These are phyloP conservation scores for Pythium sukuiense DNA, from an alignment of 352 stramenopile genomes.

Conservation along the genomic window DNA sequence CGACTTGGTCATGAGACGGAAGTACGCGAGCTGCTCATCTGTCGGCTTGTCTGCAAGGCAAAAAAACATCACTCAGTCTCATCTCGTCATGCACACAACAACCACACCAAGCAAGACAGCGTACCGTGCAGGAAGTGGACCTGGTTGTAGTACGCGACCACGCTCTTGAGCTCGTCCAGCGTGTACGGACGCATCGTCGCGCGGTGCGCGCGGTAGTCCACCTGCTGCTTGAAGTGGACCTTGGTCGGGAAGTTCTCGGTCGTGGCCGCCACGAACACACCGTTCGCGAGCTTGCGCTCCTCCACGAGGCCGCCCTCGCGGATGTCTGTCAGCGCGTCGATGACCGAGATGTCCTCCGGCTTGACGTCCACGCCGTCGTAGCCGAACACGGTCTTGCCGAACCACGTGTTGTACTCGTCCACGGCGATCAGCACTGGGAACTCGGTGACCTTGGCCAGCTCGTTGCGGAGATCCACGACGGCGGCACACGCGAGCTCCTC, in stretches of 20 bases:
- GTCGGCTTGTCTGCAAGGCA: conserved; percentile 57
- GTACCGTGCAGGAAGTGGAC: conserved; percentile 72
- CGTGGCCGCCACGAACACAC: conserved; percentile 76
- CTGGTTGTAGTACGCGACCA: conserved; percentile 87
- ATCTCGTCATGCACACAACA: neutral
- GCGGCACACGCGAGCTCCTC: conserved; percentile 80
- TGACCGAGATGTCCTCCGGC: conserved; percentile 78
- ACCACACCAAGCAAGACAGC: conserved; percentile 12
- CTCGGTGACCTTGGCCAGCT: conserved; percentile 79
- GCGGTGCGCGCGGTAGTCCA: conserved; percentile 76
- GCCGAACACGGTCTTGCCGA: conserved; percentile 83
- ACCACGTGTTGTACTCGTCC: conserved; percentile 90
- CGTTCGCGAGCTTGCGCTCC: conserved; percentile 72
- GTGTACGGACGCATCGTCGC: conserved; percentile 79
- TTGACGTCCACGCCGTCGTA: conserved; percentile 80
- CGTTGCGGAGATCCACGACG: conserved; percentile 75
- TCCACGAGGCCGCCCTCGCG: conserved; percentile 55
- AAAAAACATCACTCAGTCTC: neutral
- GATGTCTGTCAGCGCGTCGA: conserved; percentile 76
- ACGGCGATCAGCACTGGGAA: conserved; percentile 86
- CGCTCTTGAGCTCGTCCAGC: conserved; percentile 66
- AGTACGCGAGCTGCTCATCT: conserved; percentile 74
- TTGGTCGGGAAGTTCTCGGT: conserved; percentile 85
- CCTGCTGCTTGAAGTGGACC: conserved; percentile 78
- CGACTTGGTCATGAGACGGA: conserved; percentile 86